phyloP scores from a whole-genome alignment of 345 rosid genomes.

The Salix suchowensis region DNA sequence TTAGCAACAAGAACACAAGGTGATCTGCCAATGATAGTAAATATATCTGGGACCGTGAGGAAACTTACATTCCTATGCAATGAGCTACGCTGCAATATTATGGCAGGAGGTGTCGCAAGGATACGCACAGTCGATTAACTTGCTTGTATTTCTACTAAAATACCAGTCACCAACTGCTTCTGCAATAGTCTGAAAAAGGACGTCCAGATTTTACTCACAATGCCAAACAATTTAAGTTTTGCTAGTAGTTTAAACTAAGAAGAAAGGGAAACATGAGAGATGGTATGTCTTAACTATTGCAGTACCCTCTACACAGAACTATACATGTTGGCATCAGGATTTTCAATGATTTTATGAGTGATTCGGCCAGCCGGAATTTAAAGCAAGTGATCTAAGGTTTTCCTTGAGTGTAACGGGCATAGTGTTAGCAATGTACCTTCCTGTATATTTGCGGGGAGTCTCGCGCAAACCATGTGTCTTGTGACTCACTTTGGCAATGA shows the following conservation, averaged over 20 bases:
- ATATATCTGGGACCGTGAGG: not conserved
- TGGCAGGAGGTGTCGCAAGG: conserved; percentile 76
- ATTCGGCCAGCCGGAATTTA: not conserved
- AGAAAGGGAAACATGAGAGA: not conserved
- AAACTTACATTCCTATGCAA: conserved; percentile 24
- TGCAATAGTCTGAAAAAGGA: conserved; percentile 59
- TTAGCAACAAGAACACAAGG: not conserved
- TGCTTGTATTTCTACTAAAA: conserved; percentile 47
- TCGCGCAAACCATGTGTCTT: conserved; percentile 77
- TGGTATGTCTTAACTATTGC: not conserved
- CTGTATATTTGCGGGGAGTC: conserved; percentile 67
- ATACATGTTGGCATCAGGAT: not conserved
- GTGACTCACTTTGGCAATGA: conserved; percentile 91
- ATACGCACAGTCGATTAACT: conserved; percentile 67
- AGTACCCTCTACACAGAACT: not conserved
- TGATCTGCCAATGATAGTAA: not conserved
- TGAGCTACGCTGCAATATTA: conserved; percentile 44
- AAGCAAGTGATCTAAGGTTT: not conserved
- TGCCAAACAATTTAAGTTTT: not conserved
- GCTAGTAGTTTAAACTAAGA: not conserved
- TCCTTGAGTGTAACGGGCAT: not conserved
- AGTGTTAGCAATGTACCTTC: conserved; percentile 39
- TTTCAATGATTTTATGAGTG: not conserved
- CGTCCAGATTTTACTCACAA: not conserved
- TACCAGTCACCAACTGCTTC: conserved; percentile 93